Evolutionary conservation across 2,329 filamentous ascomycete genomes (phyloP), one percentile per base, ranked within the genome.

Genomic region (Talaromyces funiculosus): DNA sequence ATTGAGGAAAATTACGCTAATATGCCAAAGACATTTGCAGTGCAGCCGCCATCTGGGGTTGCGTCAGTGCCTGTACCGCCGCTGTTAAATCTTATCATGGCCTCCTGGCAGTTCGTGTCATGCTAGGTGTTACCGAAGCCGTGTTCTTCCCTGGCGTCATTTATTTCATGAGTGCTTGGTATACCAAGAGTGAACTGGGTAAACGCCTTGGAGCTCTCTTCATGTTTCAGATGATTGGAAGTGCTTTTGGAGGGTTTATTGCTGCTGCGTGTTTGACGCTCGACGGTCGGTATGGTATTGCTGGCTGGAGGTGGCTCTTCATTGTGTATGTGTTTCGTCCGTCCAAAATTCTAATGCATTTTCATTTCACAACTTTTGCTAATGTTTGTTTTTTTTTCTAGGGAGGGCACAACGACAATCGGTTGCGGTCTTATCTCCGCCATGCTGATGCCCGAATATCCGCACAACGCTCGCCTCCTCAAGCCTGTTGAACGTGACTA

Each of bases 161-260:
- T 0, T 89, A 88, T 67, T 75, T 89, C 3, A 80, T 90, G 26
- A 86, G 82, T 65, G 88, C 85, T 16, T 90, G 85, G 86, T 88
- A 87, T 68, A 86, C 85, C 0, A 58, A 66, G 14, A 38, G 53
- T 54, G 65, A 70, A 63, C 59, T 66, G 18, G 63, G 62, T 47
- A 37, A 51, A 43, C 42, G 56, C 4, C 31, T 54, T 14, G 45
- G 73, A 9, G 70, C 74, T 18, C 79, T 80, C 69, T 79, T 79
- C 64, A 66, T 77, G 55, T 75, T 78, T 59, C 77, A 75, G 29
- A 71, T 69, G 56, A 67, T 80, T 63, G 72, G 75, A 1, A 75
- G 73, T 38, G 77, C 77, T 5, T 75, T 77, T 63, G 71, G 73
- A 9, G 75, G 77, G 60, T 77, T 79, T 49, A 67, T 73, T 20